Percentiles rank a stretch among this genome's conserved stretches.
These are phyloP conservation scores for Pilobolus umbonatus DNA, from an alignment of 192 early-diverging fungal species.

Conservation along the genomic window DNA sequence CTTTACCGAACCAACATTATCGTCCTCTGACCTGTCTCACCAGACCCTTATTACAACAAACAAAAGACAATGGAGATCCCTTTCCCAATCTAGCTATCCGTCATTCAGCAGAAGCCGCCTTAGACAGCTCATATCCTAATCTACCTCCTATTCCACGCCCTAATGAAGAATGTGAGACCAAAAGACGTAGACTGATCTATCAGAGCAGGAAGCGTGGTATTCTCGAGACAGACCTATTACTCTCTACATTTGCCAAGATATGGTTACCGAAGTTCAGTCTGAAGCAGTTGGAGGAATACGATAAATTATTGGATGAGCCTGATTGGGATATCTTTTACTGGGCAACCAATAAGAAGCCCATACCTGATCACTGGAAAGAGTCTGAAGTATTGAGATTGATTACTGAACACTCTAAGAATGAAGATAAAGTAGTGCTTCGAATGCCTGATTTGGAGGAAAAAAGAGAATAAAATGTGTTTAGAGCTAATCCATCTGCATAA, in stretches of 20 bases:
- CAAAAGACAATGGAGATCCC: conserved; percentile 20
- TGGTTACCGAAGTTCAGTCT: conserved; percentile 49
- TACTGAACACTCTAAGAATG: conserved; percentile 74
- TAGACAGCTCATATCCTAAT: conserved; percentile 28
- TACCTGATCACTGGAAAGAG: conserved; percentile 46
- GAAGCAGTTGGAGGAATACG: conserved; percentile 69
- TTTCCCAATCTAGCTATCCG: conserved; percentile 31
- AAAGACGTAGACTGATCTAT: conserved; percentile 79
- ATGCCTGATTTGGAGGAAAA: conserved; percentile 68
- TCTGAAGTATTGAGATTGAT: conserved; percentile 59
- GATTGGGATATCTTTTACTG: conserved; percentile 99
- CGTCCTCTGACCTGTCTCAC: too few relatives aligned
- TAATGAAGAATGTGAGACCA: conserved; percentile 62
- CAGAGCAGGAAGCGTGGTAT: conserved; percentile 92
- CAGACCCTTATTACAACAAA: not conserved
- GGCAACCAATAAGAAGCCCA: conserved; percentile 62
- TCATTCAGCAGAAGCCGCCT: conserved; percentile 25
- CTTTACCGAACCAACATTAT: too few relatives aligned
- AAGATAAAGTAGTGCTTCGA: conserved; percentile 63
- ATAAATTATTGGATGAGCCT: conserved; percentile 75
- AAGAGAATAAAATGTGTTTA: conserved; percentile 5
- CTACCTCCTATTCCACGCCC: conserved; percentile 55
- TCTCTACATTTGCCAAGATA: conserved; percentile 82
- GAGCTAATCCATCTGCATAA: not conserved
- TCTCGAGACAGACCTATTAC: conserved; percentile 85